Conservation (phyloP, 192 early-diverging fungal species). For the Ambispora gerdemannii region DNA sequence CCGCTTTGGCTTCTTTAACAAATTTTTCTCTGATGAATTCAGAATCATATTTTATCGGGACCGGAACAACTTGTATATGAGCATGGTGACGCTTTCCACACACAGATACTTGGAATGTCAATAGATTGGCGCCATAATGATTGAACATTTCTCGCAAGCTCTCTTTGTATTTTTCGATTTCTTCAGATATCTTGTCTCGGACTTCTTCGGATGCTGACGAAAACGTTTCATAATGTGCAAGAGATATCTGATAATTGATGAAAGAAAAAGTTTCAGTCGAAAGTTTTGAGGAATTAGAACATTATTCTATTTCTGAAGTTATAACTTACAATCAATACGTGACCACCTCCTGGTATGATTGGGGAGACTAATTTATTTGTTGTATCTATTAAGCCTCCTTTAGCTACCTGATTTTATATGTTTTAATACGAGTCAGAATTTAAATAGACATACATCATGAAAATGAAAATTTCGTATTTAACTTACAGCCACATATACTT, state of each 20-base stretch:
- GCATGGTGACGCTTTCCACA: slow-evolving; percentile 53
- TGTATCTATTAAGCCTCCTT: slow-evolving; percentile 72
- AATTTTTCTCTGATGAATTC: slow-evolving; percentile 41
- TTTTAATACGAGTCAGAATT: background rate
- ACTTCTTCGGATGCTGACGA: slow-evolving; percentile 40
- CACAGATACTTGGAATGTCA: slow-evolving; percentile 73
- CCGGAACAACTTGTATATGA: slow-evolving; percentile 69
- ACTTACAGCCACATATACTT: slow-evolving; percentile 68
- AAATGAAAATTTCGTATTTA: background rate
- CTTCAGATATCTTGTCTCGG: slow-evolving; percentile 41
- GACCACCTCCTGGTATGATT: slow-evolving; percentile 74
- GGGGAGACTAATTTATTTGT: slow-evolving; percentile 24
- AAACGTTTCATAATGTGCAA: slow-evolving; percentile 51
- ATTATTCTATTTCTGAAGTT: background rate
- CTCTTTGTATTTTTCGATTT: slow-evolving; percentile 55
- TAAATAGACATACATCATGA: background rate
- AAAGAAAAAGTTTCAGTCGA: background rate
- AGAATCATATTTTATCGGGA: slow-evolving; percentile 45
- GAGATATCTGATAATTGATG: slow-evolving; percentile 41
- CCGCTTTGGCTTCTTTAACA: slow-evolving; percentile 39
- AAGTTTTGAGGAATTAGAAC: slow-evolving; percentile 50
- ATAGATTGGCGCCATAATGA: slow-evolving; percentile 59
- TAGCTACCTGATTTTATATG: slow-evolving; percentile 54
- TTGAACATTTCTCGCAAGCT: slow-evolving; percentile 52
- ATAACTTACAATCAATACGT: slow-evolving; percentile 58